Conservation (phyloP, 2,329 filamentous ascomycete species). For the Niveomyces coronatus region DNA sequence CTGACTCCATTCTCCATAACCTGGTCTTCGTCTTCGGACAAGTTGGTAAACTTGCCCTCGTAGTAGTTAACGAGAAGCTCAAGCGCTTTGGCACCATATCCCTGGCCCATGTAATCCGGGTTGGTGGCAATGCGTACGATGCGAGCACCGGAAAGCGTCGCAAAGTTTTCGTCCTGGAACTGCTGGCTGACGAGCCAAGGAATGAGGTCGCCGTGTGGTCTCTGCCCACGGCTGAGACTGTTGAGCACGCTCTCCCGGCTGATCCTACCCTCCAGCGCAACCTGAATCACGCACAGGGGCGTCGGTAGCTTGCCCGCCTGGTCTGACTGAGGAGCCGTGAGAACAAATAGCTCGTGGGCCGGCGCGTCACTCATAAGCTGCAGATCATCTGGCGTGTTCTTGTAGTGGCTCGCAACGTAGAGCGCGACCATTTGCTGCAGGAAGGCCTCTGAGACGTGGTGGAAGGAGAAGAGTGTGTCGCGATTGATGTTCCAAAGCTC, state of each 20-base stretch:
- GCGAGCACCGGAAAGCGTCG: slow-evolving; percentile 80
- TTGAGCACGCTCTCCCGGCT: slow-evolving; percentile 87
- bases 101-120: slow-evolving; percentile 85
- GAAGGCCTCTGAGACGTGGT: slow-evolving; percentile 93
- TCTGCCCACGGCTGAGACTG: slow-evolving; percentile 76
- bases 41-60: slow-evolving; percentile 78
- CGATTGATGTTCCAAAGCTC: slow-evolving; percentile 91
- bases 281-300: slow-evolving; percentile 88
- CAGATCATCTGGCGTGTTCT: slow-evolving; percentile 96
- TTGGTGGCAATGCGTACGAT: slow-evolving; percentile 94
- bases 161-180: slow-evolving; percentile 96
- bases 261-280: slow-evolving; percentile 89
- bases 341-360: slow-evolving; percentile 89
- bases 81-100: slow-evolving; percentile 83
- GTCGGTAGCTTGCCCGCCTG: slow-evolving; percentile 73
- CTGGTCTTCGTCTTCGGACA: slow-evolving; percentile 60
- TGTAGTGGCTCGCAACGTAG: slow-evolving; percentile 95
- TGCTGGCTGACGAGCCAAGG: slow-evolving; percentile 97
- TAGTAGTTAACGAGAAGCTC: slow-evolving; percentile 87
- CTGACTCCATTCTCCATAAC: slow-evolving; percentile 54
- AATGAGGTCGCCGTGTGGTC: slow-evolving; percentile 86
- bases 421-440: slow-evolving; percentile 96
- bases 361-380: slow-evolving; percentile 97
- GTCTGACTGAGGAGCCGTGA: slow-evolving; percentile 76
- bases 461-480: slow-evolving; percentile 96